Conservation (phyloP, 805 yeast species). For the Candida patagonica region DNA sequence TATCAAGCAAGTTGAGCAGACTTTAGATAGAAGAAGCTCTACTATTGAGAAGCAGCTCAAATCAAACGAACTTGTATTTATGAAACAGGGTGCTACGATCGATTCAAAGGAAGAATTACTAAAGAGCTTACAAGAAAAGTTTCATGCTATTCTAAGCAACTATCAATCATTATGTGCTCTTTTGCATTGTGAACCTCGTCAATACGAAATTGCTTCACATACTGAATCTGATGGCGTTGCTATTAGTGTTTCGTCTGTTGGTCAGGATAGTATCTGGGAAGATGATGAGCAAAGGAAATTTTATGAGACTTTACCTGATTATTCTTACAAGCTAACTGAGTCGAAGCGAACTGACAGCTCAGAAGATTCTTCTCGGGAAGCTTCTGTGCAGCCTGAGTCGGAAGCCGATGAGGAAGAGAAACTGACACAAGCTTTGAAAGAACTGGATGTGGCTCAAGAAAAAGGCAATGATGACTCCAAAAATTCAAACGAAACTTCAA, state of each 20-base stretch:
- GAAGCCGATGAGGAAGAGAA: slow-evolving; percentile 21
- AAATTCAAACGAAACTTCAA: slow-evolving; percentile 26
- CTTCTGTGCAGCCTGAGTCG: slow-evolving; percentile 10
- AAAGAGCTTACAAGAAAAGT: slow-evolving; percentile 14
- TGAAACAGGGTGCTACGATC: slow-evolving; percentile 54
- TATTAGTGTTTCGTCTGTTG: slow-evolving; percentile 12
- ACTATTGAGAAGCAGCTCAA: slow-evolving; percentile 29
- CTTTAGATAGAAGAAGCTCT: slow-evolving; percentile 31
- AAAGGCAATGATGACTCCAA: too few species aligned
- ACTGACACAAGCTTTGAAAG: slow-evolving; percentile 6
- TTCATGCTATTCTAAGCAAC: slow-evolving; percentile 36
- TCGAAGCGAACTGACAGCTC: slow-evolving; percentile 5
- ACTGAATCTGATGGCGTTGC: slow-evolving; percentile 21
- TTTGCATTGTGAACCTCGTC: slow-evolving; percentile 33
- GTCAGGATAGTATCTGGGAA: slow-evolving; percentile 45
- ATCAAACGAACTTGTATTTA: slow-evolving; percentile 44
- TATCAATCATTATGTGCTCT: slow-evolving; percentile 37
- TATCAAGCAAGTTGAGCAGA: slow-evolving; percentile 37
- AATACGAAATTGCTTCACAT: slow-evolving; percentile 20
- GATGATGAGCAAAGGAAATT: slow-evolving; percentile 55
- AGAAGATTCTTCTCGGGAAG: slow-evolving; percentile 10
- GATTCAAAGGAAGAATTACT: slow-evolving; percentile 29
- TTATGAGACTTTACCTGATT: slow-evolving; percentile 52
- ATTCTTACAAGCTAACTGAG: slow-evolving; percentile 9
- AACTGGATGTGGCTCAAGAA: slow-evolving; percentile 29